Evolutionary conservation across 108 stramenopile species (phyloP), one percentile per base, ranked within the genome.

Genomic region (Nannochloropsis gaditana): DNA sequence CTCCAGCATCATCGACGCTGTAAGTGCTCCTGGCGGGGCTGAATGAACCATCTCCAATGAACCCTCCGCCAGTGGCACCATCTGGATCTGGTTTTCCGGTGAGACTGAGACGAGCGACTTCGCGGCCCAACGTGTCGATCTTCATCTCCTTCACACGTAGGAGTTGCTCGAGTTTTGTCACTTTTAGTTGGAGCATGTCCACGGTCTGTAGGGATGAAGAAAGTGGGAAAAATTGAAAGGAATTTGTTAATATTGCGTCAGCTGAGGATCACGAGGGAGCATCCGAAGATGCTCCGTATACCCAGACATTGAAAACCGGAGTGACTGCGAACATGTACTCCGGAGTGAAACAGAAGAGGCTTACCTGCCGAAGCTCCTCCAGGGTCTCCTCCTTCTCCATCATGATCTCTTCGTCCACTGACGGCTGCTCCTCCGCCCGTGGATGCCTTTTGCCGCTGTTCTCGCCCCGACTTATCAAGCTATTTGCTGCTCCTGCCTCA

Each of bases 91-190:
- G 31, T 31, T 73, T 73, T 6, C 15, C 59, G 5, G n/a, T n/a
- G n/a, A 73, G 59, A n/a, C 19, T 73, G 5, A 82, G 81, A 15
- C 59, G 59, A n/a, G 4, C 8, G 59, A 73, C 59, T 73, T 73
- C 59, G 59, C n/a, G 15, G 59, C 19, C 15, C 42, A 93, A 89
- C 21, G 87, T 92, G 10, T 80, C 9, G 79, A 93, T 93, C 83
- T 92, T 92, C 31, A 44, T 21, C 44, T 93, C 93, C 83, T 93
- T 93, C 8, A 93, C 90, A 21, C 90, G 90, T 10, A 93, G 43
- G 44, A 93, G 87, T 85, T 93, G 92, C 90, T 93, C 92, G 41
- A 93, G 86, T 83, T 93, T 92, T 11, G 85, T 73, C 5, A 93
- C 84, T 84, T 93, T 93, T 21, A 92, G 91, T 11, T 93, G 91